phyloP scores from a whole-genome alignment of 306 rosid genomes.

The Nissolia schottii region DNA sequence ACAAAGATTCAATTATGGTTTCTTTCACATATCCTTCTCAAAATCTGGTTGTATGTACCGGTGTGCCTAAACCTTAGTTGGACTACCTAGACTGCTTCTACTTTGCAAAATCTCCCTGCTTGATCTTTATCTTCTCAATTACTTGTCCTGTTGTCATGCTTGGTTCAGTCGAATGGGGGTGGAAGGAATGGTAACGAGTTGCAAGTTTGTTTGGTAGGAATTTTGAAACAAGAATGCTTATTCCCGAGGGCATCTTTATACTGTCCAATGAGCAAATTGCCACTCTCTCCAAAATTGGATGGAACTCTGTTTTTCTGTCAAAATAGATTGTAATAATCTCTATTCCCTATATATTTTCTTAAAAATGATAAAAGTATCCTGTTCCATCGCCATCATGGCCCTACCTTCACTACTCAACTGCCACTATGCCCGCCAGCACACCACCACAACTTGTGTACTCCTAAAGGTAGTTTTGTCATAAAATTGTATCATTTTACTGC shows the following conservation, averaged over 20 bases:
- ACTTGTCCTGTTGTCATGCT: background rate
- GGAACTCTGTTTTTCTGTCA: constrained; percentile 3
- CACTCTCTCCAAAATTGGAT: constrained; percentile 14
- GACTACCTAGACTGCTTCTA: background rate
- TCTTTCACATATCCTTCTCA: background rate
- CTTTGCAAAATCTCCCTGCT: background rate
- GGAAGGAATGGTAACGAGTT: background rate
- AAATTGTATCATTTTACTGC: background rate
- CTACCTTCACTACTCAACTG: constrained; percentile 17
- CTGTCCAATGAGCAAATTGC: background rate
- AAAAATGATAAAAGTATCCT: background rate
- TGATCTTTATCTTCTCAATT: constrained; percentile 14
- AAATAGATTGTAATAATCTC: background rate
- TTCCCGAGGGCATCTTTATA: background rate
- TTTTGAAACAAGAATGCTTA: constrained; percentile 3
- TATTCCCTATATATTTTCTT: background rate
- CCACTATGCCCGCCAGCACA: no score
- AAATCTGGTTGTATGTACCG: constrained; percentile 10
- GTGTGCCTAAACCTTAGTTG: background rate
- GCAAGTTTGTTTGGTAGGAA: background rate
- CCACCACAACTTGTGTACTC: background rate
- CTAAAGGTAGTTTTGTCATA: background rate
- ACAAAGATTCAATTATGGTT: no score
- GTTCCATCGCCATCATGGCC: background rate
- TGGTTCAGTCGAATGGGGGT: background rate